These are phyloP conservation scores for Striga asiatica DNA, from an alignment of 257 asterid genomes.

Conservation along the genomic window DNA sequence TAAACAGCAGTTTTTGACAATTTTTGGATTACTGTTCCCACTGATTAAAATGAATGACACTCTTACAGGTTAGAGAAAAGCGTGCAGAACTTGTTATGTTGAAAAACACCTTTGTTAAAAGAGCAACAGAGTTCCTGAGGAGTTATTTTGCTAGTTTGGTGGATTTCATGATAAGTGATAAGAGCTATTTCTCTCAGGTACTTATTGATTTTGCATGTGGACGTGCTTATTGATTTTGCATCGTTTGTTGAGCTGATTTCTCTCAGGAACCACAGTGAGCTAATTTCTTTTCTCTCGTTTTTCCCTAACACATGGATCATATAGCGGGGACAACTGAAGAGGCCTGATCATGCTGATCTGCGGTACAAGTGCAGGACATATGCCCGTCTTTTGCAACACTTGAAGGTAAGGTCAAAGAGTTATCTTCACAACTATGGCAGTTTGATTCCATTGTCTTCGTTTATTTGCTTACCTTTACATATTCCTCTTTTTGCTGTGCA, in stretches of 20 bases:
- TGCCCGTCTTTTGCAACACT: constrained; percentile 96
- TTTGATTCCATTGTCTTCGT: constrained; percentile 1
- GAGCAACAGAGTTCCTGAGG: constrained; percentile 89
- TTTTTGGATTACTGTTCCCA: constrained; percentile 10
- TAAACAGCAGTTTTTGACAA: constrained; percentile 1
- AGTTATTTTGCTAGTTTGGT: constrained; percentile 85
- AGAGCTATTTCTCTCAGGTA: constrained; percentile 96
- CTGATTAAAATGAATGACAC: constrained; percentile 11
- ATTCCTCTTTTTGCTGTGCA: constrained; percentile 24
- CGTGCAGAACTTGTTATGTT: constrained; percentile 70
- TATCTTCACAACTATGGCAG: neutral
- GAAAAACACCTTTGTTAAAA: constrained; percentile 62
- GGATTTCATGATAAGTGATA: constrained; percentile 95
- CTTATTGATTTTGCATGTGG: constrained; percentile 11
- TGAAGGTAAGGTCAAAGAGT: constrained; percentile 51
- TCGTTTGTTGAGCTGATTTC: constrained; percentile 1
- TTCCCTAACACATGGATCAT: constrained; percentile 23
- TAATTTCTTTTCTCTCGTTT: too few relatives aligned
- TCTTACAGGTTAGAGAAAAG: constrained; percentile 79
- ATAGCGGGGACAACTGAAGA: constrained; percentile 94
- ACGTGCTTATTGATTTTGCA: constrained; percentile 15
- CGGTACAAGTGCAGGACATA: constrained; percentile 93
- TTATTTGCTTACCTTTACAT: constrained; percentile 14
- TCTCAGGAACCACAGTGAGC: too few relatives aligned
- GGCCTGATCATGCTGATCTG: constrained; percentile 95